Evolutionary conservation across 2,329 filamentous ascomycete genomes (phyloP), one percentile per base, ranked within the genome.

Genomic region (Fusarium sp.): DNA sequence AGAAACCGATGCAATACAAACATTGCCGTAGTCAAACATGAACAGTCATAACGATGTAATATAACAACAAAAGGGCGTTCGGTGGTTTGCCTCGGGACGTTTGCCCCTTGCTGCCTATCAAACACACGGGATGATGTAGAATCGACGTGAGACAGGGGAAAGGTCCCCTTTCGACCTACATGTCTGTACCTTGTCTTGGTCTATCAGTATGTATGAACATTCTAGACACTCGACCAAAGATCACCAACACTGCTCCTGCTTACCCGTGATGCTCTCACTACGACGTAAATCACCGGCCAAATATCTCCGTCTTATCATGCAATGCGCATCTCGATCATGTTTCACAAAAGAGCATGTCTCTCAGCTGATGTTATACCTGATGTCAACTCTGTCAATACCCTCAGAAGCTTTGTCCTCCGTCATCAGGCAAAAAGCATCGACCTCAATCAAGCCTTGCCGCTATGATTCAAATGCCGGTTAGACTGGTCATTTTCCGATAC

Each of bases 31-130:
- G 30, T 30, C 10, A 30, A 30, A 8, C 30, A 30, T 30, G 8
- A 11, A 30, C 10, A 11, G 23, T 51, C 47, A 40, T 51, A n/a
- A 9, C 23, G 38, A 51, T 51, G 47, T 38, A 51, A 51, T 50
- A 37, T 31, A 8, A 15, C 36, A n/a, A 31, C n/a, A 47, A 53
- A 50, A 37, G n/a, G 23, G 20, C 56, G 12, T 42, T 38, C 38
- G 47, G 26, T 49, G 26, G 31, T 53, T 45, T 20, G 49, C 37
- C 63, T 47, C 40, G 46, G 41, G 34, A 52, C 36, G 50, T 47
- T 58, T 67, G 56, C 50, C 56, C 66, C 63, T 70, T 64, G 50
- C 50, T 60, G 45, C 63, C 63, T 70, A 57, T 70, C 67, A 70
- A 70, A 57, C 37, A 51, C 36, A 60, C 53, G 57, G 49, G 58